Conservation (phyloP, 2,329 filamentous ascomycete species). For the Zymoseptoria ardabiliae region DNA sequence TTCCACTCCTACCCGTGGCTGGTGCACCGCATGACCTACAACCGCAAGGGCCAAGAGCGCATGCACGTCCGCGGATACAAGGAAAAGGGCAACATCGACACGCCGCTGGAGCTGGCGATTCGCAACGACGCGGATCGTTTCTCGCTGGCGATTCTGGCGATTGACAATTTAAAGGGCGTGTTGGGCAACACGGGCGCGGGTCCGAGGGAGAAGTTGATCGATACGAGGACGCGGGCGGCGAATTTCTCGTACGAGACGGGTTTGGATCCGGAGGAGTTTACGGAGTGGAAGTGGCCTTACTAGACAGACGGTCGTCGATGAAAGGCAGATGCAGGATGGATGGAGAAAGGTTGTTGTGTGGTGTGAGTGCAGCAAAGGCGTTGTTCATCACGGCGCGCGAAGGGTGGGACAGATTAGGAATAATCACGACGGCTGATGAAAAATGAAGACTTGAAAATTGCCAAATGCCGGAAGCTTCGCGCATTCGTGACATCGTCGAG, state of each 20-base stretch:
- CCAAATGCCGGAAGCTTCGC: too few relatives aligned
- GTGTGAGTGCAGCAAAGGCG: background rate
- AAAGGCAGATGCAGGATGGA: background rate
- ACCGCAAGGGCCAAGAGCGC: constrained; percentile 60
- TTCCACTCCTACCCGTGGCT: constrained; percentile 81
- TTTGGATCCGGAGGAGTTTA: constrained; percentile 59
- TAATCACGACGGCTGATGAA: too few relatives aligned
- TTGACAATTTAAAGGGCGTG: constrained; percentile 55
- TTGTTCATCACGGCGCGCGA: background rate
- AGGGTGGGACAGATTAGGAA: too few relatives aligned
- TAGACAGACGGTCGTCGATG: constrained; percentile 10
- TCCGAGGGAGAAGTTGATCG: constrained; percentile 57
- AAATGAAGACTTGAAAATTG: too few relatives aligned
- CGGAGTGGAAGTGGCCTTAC: constrained; percentile 59
- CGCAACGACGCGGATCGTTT: constrained; percentile 71
- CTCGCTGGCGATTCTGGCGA: constrained; percentile 68
- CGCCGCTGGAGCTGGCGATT: constrained; percentile 69
- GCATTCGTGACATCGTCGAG: too few relatives aligned
- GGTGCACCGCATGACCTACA: constrained; percentile 69
- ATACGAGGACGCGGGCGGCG: constrained; percentile 56
- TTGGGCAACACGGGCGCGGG: constrained; percentile 57
- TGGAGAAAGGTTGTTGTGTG: background rate
- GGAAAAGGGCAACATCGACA: constrained; percentile 81
- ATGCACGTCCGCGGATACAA: constrained; percentile 71
- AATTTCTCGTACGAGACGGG: constrained; percentile 63